Conservation (phyloP, 2,329 filamentous ascomycete species). For the Trichoderma brevicompactum region DNA sequence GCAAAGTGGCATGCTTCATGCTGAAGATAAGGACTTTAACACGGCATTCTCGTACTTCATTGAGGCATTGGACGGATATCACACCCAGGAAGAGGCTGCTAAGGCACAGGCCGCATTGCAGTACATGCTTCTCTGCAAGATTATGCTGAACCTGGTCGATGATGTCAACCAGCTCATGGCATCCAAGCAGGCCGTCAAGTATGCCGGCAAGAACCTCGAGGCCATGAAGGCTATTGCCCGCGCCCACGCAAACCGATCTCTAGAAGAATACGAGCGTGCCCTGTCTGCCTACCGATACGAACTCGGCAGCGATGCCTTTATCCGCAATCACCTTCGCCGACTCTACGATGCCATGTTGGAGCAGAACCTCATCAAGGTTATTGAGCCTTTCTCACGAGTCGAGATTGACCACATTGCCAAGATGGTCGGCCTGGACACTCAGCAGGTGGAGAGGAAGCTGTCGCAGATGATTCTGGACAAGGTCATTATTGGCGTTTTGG, state of each 20-base stretch:
- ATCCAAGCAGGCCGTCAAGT: constrained; percentile 95
- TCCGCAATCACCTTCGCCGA: constrained; percentile 92
- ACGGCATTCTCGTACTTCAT: constrained; percentile 99
- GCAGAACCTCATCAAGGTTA: constrained; percentile 99
- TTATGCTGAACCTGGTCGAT: constrained; percentile 97
- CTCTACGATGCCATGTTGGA: constrained; percentile 99
- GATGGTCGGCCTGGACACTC: constrained; percentile 94
- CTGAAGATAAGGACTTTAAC: constrained; percentile 98
- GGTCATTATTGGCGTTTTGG: constrained; percentile 95
- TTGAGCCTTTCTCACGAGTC: constrained; percentile 96
- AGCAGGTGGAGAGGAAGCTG: constrained; percentile 96
- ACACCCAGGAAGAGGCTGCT: constrained; percentile 82
- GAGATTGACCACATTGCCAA: constrained; percentile 97
- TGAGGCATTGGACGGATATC: constrained; percentile 96
- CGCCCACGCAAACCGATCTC: constrained; percentile 90
- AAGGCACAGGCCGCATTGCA: constrained; percentile 97
- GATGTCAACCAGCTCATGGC: constrained; percentile 95
- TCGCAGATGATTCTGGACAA: constrained; percentile 99
- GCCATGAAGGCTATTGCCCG: constrained; percentile 99
- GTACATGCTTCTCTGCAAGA: constrained; percentile 99
- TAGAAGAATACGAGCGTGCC: constrained; percentile 96
- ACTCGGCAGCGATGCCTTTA: constrained; percentile 92
- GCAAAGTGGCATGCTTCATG: constrained; percentile 99
- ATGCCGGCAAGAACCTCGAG: constrained; percentile 92
- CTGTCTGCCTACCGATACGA: constrained; percentile 90